Evolutionary conservation across 768 basidiomycete genomes (phyloP), one percentile per base, ranked within the genome.

Genomic region (Mycena filopes): DNA sequence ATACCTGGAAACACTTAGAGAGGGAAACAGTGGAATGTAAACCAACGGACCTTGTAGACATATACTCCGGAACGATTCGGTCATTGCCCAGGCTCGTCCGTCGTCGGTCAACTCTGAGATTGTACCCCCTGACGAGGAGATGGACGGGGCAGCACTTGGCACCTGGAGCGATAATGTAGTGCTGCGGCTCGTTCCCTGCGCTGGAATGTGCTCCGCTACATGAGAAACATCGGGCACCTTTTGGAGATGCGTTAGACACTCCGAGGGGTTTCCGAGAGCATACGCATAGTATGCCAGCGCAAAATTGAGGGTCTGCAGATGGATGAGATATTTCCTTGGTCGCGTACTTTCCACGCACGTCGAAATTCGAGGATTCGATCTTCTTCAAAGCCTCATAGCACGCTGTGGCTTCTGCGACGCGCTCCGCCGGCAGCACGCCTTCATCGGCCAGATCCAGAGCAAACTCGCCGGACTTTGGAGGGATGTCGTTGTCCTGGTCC

Each of bases 221-320:
- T 88, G 84, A 15, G 82, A 63, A 28, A 91, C 76, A 54, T 87
- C 81, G 12, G 85, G 83, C 8, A 92, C 84, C 69, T 83, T 81
- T 23, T 75, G 73, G 3, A 94, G 81, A 69, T 90, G 81, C 3
- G 78, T 69, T 16, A 96, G 78, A 62, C 92, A 94, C 60, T 87
- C 85, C 3, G 81, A 75, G 20, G 89, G 89, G 26, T 85, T 81
- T 28, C 89, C 87, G 9, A 94, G 76, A 0, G 94, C 93, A 75
- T 93, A 94, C 4, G 89, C 88, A 71, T 92, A 91, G 76, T 94
- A 94, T 2, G 93, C 93, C 51, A 93, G 79, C 0, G 87, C 83
- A 61, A 93, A 82, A 66, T 84, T 80, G 18, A 92, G 80, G 13
- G 89, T 88, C 93, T 95, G 69, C 36, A 50, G 43, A 63, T 68